Conservation (phyloP, 2,329 filamentous ascomycete species). For the Diaporthe helianthi region DNA sequence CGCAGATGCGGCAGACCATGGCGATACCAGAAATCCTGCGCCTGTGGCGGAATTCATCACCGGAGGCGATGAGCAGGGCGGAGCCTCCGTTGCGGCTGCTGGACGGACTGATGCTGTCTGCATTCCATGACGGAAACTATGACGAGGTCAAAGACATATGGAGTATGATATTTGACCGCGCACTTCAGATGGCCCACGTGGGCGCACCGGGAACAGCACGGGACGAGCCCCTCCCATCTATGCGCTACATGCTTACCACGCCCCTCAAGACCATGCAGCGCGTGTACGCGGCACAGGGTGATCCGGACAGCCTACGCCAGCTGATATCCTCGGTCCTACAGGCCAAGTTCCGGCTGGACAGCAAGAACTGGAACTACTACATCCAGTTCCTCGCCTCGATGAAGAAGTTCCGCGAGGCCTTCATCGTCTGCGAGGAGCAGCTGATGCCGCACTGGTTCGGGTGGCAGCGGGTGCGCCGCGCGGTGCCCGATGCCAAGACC, state of each 20-base stretch:
- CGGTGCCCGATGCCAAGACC: constrained; percentile 39
- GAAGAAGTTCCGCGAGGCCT: constrained; percentile 70
- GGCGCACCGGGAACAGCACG: constrained; percentile 39
- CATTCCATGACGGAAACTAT: constrained; percentile 64
- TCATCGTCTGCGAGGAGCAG: constrained; percentile 74
- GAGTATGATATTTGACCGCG: constrained; percentile 64
- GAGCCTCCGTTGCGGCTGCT: constrained; percentile 63
- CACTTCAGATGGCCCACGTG: constrained; percentile 51
- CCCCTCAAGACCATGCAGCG: constrained; percentile 58
- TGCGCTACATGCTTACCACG: constrained; percentile 61
- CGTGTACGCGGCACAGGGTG: constrained; percentile 48
- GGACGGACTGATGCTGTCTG: constrained; percentile 71
- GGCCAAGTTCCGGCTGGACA: constrained; percentile 77
- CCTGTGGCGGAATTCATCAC: constrained; percentile 59
- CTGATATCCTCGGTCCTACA: constrained; percentile 63
- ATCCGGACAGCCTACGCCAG: constrained; percentile 55
- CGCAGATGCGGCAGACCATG: constrained; percentile 47
- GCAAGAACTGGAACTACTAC: constrained; percentile 81
- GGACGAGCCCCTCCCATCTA: constrained; percentile 50
- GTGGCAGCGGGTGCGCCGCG: constrained; percentile 58
- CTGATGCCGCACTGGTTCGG: constrained; percentile 83
- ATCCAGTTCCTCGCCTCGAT: constrained; percentile 71
- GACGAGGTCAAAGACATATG: constrained; percentile 71
- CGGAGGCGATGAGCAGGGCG: constrained; percentile 25
- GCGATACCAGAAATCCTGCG: constrained; percentile 53